Evolutionary conservation across 2,329 filamentous ascomycete species (phyloP).

Genomic region (Alternaria sp.): DNA sequence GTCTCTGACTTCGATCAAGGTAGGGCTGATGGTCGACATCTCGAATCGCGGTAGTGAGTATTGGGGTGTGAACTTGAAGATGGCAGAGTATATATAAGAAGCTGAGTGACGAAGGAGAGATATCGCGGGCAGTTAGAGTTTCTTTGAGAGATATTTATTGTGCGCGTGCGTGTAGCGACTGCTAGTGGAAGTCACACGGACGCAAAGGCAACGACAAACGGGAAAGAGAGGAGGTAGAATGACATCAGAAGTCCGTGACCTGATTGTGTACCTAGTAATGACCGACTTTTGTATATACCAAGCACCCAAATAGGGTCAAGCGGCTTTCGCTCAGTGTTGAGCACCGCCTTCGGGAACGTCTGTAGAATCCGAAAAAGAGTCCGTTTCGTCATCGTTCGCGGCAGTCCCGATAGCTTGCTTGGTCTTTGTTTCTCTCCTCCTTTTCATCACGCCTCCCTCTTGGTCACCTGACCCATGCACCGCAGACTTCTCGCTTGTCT

Average conservation of each 20-base stretch:
- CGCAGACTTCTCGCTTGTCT: not conserved
- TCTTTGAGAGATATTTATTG: not conserved
- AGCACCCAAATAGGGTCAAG: not conserved
- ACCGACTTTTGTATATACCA: not conserved
- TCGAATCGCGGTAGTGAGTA: not conserved
- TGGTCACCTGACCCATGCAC: not conserved
- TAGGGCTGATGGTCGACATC: not conserved
- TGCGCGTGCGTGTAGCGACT: not conserved
- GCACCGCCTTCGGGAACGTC: not conserved
- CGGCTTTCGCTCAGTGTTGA: not conserved
- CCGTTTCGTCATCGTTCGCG: not conserved
- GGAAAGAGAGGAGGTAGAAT: not conserved
- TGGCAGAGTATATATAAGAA: not conserved
- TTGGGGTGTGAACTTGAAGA: not conserved
- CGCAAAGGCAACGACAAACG: not conserved
- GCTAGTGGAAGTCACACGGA: not conserved
- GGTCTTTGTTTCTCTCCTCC: not conserved
- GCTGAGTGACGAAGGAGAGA: not conserved
- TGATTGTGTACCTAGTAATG: not conserved
- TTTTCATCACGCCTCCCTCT: not conserved
- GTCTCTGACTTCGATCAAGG: slow-evolving; percentile 4
- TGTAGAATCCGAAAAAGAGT: not conserved
- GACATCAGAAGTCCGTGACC: not conserved
- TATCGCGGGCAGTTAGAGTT: not conserved
- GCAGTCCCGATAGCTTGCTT: not conserved